These are phyloP conservation scores for Podospora sp. DNA, from an alignment of 495 filamentous ascomycete genomes.

Conservation along the genomic window DNA sequence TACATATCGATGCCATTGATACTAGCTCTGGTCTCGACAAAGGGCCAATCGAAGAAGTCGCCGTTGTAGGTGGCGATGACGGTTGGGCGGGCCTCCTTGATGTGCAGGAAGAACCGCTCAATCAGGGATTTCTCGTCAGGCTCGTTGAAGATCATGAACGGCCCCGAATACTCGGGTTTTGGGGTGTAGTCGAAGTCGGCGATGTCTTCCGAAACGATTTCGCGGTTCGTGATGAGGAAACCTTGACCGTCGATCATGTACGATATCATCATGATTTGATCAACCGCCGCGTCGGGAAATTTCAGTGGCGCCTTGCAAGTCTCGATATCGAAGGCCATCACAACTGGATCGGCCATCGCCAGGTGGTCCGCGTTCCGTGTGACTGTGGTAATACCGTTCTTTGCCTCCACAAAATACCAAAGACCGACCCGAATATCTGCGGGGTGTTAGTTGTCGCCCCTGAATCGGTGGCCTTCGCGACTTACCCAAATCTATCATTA, in stretches of 20 bases:
- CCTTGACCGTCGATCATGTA: conserved; percentile 99
- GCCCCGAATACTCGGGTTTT: conserved; percentile 91
- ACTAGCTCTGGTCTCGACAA: conserved; percentile 90
- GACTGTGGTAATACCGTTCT: conserved; percentile 82
- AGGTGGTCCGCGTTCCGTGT: conserved; percentile 86
- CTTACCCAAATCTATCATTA: conserved; percentile 91
- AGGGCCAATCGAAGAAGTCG: conserved; percentile 99
- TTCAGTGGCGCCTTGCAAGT: conserved; percentile 96
- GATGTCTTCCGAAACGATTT: conserved; percentile 98
- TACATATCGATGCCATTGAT: conserved; percentile 99
- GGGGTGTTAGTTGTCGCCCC: conserved; percentile 28
- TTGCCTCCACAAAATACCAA: conserved; percentile 96
- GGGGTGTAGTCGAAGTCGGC: conserved; percentile 98
- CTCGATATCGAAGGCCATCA: conserved; percentile 98
- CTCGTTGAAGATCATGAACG: conserved; percentile 97
- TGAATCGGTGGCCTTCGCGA: not conserved
- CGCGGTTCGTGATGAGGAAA: conserved; percentile 96
- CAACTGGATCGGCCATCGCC: conserved; percentile 86
- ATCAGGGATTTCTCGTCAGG: conserved; percentile 86
- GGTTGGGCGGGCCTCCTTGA: conserved; percentile 91
- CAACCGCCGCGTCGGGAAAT: conserved; percentile 93
- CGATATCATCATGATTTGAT: conserved; percentile 99
- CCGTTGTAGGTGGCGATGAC: conserved; percentile 99
- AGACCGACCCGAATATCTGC: conserved; percentile 91
- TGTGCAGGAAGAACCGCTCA: conserved; percentile 91